These are phyloP conservation scores for Tuctoria greenei DNA, from an alignment of 176 grass and related monocot genomes.

Conservation along the genomic window DNA sequence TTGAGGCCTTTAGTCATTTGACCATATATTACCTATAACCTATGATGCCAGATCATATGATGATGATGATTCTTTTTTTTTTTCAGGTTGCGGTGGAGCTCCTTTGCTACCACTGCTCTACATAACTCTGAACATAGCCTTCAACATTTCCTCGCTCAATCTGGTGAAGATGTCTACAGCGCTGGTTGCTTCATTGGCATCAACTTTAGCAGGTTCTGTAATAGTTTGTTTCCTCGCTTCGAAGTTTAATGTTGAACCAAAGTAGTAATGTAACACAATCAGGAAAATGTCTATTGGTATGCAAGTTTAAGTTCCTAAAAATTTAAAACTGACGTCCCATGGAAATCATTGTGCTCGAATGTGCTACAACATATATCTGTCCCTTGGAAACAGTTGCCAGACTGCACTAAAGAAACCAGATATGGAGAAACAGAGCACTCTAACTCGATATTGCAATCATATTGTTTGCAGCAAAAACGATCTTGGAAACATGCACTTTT, in stretches of 20 bases:
- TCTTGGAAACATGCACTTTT: background rate
- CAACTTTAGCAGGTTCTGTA: constrained; percentile 79
- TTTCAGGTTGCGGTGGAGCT: constrained; percentile 86
- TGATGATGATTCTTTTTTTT: constrained; percentile 34
- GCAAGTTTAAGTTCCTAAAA: background rate
- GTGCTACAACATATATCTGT: background rate
- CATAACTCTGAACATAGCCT: constrained; percentile 82
- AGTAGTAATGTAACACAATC: background rate
- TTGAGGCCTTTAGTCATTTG: background rate
- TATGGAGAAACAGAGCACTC: background rate
- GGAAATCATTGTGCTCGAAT: background rate
- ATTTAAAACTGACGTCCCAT: background rate
- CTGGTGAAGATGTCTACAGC: constrained; percentile 95
- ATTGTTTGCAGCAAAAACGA: background rate
- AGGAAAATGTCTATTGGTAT: background rate
- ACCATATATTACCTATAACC: background rate
- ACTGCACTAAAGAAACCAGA: background rate
- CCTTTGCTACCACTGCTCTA: constrained; percentile 75
- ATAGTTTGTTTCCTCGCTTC: background rate
- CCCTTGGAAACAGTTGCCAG: background rate
- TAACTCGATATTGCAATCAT: background rate
- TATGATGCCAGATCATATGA: constrained; percentile 7
- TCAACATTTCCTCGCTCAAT: constrained; percentile 88
- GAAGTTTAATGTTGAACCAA: background rate
- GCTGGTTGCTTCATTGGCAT: constrained; percentile 74